Conservation (phyloP, 176 grass and related monocot genomes). For the Phoenix dactylifera region DNA sequence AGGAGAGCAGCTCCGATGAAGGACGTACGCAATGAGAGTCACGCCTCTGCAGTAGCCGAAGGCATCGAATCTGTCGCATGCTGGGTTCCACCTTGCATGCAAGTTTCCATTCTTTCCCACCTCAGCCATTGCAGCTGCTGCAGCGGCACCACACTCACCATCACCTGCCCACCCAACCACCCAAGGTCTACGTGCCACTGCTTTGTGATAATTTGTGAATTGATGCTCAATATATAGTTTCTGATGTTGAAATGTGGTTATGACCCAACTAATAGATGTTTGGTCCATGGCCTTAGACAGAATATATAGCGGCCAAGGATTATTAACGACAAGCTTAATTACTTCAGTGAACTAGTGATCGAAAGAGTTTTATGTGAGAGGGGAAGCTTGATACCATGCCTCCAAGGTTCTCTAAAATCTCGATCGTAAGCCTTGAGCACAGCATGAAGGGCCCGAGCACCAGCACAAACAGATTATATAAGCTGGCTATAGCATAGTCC, state of each 20-base stretch:
- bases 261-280: no score
- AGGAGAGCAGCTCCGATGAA: slow-evolving; percentile 48
- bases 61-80: slow-evolving; percentile 56
- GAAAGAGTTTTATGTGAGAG: no score
- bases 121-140: slow-evolving; percentile 52
- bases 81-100: slow-evolving; percentile 72
- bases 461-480: slow-evolving; percentile 42
- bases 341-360: no score
- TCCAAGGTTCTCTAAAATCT: slow-evolving; percentile 33
- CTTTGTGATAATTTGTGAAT: no score
- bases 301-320: no score
- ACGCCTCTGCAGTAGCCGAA: slow-evolving; percentile 57
- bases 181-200: background rate
- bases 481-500: slow-evolving; percentile 47
- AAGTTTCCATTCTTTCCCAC: slow-evolving; percentile 74
- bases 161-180: slow-evolving; percentile 31
- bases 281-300: no score
- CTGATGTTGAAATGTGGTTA: no score
- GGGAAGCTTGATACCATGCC: slow-evolving; percentile 36
- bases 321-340: no score
- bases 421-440: slow-evolving; percentile 13
- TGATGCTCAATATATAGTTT: no score
- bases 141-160: slow-evolving; percentile 37
- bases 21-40: slow-evolving; percentile 29
- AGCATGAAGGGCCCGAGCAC: slow-evolving; percentile 19